Evolutionary conservation across 352 stramenopile genomes (phyloP).

Genomic region (Pythium brachiatum): DNA sequence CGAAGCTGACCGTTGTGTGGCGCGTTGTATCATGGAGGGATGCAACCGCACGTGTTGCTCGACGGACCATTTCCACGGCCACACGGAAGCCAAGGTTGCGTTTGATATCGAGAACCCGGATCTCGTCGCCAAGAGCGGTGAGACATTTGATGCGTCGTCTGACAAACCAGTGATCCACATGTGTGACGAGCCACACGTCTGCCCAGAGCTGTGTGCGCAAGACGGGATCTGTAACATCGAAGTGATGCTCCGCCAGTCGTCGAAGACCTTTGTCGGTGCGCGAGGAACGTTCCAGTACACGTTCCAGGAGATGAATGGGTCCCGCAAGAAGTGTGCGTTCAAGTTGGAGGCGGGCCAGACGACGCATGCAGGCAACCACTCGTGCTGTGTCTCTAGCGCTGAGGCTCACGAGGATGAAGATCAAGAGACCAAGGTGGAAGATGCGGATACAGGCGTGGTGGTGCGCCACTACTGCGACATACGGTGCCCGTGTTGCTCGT

Average conservation of each 20-base stretch:
- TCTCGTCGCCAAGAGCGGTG: constrained; percentile 28
- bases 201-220: constrained; percentile 49
- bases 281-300: constrained; percentile 65
- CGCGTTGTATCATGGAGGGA: constrained; percentile 57
- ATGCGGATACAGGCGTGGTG: background rate
- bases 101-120: constrained; percentile 45
- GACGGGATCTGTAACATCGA: constrained; percentile 65
- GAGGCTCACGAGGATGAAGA: constrained; percentile 17
- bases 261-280: constrained; percentile 57
- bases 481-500: constrained; percentile 70
- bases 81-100: constrained; percentile 41
- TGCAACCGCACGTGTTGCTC: constrained; percentile 47
- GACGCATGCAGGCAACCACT: constrained; percentile 41
- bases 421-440: background rate
- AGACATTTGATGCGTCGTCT: constrained; percentile 41
- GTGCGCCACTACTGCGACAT: constrained; percentile 66
- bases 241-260: constrained; percentile 65
- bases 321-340: constrained; percentile 55
- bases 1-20: constrained; percentile 48
- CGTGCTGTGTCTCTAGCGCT: constrained; percentile 29
- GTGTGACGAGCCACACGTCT: constrained; percentile 55
- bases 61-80: constrained; percentile 69
- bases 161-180: constrained; percentile 56
- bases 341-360: constrained; percentile 39
- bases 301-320: constrained; percentile 79